A percentile compares a stretch with the other conserved stretches of the same genome.
phyloP scores from a whole-genome alignment of 2,329 filamentous ascomycete species.

The Colletotrichum euphorbiae region DNA sequence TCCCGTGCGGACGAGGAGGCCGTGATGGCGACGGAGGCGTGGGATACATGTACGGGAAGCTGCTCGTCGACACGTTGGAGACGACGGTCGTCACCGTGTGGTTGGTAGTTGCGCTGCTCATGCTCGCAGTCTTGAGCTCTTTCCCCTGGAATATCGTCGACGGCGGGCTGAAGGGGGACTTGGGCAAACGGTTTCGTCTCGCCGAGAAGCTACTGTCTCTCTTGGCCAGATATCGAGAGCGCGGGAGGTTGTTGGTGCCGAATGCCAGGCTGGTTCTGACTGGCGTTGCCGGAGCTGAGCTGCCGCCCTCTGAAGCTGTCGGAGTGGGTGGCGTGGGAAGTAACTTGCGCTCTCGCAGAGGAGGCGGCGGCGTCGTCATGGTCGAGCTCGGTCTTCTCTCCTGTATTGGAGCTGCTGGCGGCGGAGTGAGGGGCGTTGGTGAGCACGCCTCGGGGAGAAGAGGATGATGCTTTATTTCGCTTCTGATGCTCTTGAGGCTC shows the following conservation, averaged over 20 bases:
- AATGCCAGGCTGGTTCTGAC: neutral
- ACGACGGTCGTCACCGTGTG: constrained; percentile 9
- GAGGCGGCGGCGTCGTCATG: constrained; percentile 58
- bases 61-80: constrained; percentile 20
- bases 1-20: constrained; percentile 51
- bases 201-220: constrained; percentile 52
- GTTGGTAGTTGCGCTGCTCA: constrained; percentile 33
- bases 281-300: constrained; percentile 8
- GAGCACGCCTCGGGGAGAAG: constrained; percentile 47
- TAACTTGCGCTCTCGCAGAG: constrained; percentile 60
- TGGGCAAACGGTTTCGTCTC: constrained; percentile 46
- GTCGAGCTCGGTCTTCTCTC: constrained; percentile 40
- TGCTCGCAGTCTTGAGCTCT: constrained; percentile 20
- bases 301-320: neutral
- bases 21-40: constrained; percentile 48
- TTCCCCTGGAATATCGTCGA: neutral
- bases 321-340: constrained; percentile 48
- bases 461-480: constrained; percentile 40
- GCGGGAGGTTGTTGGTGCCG: constrained; percentile 46
- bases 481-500: constrained; percentile 36
- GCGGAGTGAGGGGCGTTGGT: constrained; percentile 57
- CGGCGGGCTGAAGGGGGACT: constrained; percentile 5
- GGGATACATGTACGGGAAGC: neutral
- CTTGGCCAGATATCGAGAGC: constrained; percentile 53
- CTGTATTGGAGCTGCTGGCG: constrained; percentile 48